A percentile compares a stretch with the other conserved stretches of the same genome.
These are phyloP conservation scores for Tagetes erecta DNA, from an alignment of 129 eudicot genomes.

Conservation along the genomic window DNA sequence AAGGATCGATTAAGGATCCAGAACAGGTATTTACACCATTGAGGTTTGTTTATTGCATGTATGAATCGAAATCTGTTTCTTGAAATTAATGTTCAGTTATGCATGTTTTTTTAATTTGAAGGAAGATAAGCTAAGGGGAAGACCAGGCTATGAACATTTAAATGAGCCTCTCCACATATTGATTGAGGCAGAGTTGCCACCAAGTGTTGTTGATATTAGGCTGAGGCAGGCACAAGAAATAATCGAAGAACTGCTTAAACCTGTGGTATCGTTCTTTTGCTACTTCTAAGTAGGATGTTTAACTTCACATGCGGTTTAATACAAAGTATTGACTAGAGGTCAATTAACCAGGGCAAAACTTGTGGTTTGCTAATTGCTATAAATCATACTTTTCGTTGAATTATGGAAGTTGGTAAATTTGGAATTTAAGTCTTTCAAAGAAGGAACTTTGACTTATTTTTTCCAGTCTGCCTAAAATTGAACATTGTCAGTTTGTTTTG, in stretches of 20 bases:
- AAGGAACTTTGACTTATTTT: neutral
- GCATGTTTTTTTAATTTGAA: slow-evolving; percentile 27
- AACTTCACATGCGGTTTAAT: neutral
- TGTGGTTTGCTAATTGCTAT: neutral
- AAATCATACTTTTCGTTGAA: too few relatives aligned
- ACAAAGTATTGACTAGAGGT: slow-evolving; percentile 4
- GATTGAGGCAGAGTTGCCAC: slow-evolving; percentile 84
- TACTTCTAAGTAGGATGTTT: neutral
- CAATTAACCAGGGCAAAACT: neutral
- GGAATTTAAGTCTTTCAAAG: neutral
- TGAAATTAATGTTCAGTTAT: neutral
- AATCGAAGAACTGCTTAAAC: slow-evolving; percentile 76
- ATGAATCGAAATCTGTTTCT: neutral
- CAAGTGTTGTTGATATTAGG: slow-evolving; percentile 66
- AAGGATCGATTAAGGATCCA: slow-evolving; percentile 95
- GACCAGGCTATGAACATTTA: slow-evolving; percentile 84
- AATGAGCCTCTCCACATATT: slow-evolving; percentile 74
- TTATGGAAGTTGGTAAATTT: neutral
- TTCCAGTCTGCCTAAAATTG: neutral
- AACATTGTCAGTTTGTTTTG: neutral
- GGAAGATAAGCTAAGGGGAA: slow-evolving; percentile 89
- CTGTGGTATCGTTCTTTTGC: slow-evolving; percentile 61
- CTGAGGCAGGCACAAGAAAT: slow-evolving; percentile 80
- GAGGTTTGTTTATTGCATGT: neutral
- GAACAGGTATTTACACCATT: slow-evolving; percentile 56